Percentiles rank a stretch among this genome's conserved stretches.
phyloP scores from a whole-genome alignment of 495 filamentous ascomycete species.

The Aspergillus carlsbadensis region DNA sequence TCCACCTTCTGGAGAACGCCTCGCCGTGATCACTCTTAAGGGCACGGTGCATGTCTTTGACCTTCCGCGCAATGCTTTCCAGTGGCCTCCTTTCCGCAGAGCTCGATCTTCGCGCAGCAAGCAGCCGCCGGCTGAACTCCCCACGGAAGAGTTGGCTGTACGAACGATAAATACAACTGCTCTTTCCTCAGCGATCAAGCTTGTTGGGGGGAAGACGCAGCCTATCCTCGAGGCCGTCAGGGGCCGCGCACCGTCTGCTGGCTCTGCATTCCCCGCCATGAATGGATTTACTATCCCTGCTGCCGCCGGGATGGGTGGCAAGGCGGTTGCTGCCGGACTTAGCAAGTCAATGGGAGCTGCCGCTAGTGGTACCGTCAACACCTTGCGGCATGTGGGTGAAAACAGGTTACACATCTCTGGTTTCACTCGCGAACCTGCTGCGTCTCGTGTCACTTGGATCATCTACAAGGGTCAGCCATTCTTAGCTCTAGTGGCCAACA shows the following conservation, averaged over 20 bases:
- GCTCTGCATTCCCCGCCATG: slow-evolving; percentile 46
- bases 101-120: slow-evolving; percentile 44
- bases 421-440: slow-evolving; percentile 42
- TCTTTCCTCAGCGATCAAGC: slow-evolving; percentile 62
- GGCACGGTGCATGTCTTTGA: slow-evolving; percentile 94
- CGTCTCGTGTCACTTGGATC: slow-evolving; percentile 44
- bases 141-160: slow-evolving; percentile 42
- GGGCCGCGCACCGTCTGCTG: slow-evolving; percentile 48
- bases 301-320: slow-evolving; percentile 68
- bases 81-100: slow-evolving; percentile 85
- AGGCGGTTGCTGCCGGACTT: slow-evolving; percentile 77
- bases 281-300: slow-evolving; percentile 56
- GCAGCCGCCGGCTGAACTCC: slow-evolving; percentile 27
- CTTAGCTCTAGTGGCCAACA: slow-evolving; percentile 39
- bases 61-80: slow-evolving; percentile 75
- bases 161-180: slow-evolving; percentile 57
- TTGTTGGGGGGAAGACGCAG: slow-evolving; percentile 56
- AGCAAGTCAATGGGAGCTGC: slow-evolving; percentile 82
- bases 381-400: slow-evolving; percentile 78
- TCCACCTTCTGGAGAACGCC: slow-evolving; percentile 71
- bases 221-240: slow-evolving; percentile 57
- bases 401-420: slow-evolving; percentile 75
- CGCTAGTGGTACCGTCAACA: slow-evolving; percentile 73
- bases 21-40: slow-evolving; percentile 84
- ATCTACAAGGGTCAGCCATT: slow-evolving; percentile 34